These are phyloP conservation scores for Tremellales sp. DNA, from an alignment of 1,284 basidiomycete genomes.

Conservation along the genomic window DNA sequence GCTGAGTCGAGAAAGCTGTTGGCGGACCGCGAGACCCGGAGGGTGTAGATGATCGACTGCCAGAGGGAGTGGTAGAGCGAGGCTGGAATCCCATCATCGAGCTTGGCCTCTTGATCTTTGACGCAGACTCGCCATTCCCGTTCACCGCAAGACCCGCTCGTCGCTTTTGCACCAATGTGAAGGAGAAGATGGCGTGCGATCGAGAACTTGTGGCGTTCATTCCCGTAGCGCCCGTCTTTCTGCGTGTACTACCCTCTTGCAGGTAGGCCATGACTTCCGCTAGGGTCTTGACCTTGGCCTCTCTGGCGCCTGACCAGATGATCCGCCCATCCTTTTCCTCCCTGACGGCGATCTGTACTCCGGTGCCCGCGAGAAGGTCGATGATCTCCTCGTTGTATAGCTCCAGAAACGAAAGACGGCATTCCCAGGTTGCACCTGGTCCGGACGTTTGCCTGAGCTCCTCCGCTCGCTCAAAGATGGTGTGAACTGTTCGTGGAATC, in stretches of 20 bases:
- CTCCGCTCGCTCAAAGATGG: constrained; percentile 75
- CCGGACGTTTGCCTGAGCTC: constrained; percentile 71
- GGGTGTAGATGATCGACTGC: constrained; percentile 4
- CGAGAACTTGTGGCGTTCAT: constrained; percentile 99
- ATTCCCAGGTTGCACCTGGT: constrained; percentile 58
- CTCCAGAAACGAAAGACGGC: constrained; percentile 75
- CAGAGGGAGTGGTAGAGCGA: constrained; percentile 22
- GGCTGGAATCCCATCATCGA: constrained; percentile 25
- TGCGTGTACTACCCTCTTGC: constrained; percentile 78
- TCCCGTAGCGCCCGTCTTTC: constrained; percentile 93
- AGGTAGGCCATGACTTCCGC: constrained; percentile 89
- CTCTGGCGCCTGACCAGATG: constrained; percentile 91
- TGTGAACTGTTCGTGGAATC: constrained; percentile 90
- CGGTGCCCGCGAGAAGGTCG: constrained; percentile 68
- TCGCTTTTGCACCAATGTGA: constrained; percentile 74
- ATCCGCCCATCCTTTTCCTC: constrained; percentile 96
- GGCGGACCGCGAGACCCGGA: constrained; percentile 10
- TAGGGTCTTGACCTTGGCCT: constrained; percentile 76
- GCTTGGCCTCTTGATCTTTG: constrained; percentile 23
- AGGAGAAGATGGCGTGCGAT: constrained; percentile 96
- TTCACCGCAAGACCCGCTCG: constrained; percentile 10
- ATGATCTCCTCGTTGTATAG: constrained; percentile 97
- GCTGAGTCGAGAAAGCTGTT: constrained; percentile 30
- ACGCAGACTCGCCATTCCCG: constrained; percentile 3
- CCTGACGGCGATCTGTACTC: constrained; percentile 86